These are phyloP conservation scores for Talaromyces amestolkiae DNA, from an alignment of 2,329 filamentous ascomycete species.

Conservation along the genomic window DNA sequence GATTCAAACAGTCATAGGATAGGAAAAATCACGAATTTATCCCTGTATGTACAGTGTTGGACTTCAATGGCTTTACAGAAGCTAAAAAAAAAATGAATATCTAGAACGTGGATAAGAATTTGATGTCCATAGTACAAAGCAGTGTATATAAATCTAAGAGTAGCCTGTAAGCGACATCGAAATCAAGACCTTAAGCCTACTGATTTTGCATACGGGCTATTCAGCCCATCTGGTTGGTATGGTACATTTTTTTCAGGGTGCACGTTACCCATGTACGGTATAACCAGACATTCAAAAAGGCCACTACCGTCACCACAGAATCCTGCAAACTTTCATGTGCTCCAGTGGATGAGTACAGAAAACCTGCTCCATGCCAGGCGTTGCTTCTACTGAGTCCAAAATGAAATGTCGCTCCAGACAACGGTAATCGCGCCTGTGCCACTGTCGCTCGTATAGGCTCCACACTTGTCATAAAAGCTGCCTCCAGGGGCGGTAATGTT, in stretches of 20 bases:
- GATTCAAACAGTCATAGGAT: background rate
- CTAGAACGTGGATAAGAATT: background rate
- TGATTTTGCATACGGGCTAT: background rate
- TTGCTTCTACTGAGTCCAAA: conserved; percentile 12
- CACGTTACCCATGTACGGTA: background rate
- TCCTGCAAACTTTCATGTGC: background rate
- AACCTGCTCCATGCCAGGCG: background rate
- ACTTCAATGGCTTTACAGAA: background rate
- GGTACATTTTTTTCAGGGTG: background rate
- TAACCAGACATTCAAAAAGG: background rate
- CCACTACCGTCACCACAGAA: background rate
- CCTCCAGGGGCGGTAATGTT: conserved; percentile 4
- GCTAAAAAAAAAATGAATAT: background rate
- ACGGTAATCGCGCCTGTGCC: conserved; percentile 14
- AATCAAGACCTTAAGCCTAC: background rate
- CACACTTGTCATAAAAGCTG: conserved; percentile 15
- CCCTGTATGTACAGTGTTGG: background rate
- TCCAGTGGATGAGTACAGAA: background rate
- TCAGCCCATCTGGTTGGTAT: background rate
- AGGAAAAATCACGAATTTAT: background rate
- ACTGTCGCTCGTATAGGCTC: conserved; percentile 15
- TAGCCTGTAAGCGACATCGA: background rate
- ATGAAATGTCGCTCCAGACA: conserved; percentile 13
- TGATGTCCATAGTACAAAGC: background rate
- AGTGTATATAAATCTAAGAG: background rate